phyloP scores from a whole-genome alignment of 164 flowering plant species.

The Sedum album region DNA sequence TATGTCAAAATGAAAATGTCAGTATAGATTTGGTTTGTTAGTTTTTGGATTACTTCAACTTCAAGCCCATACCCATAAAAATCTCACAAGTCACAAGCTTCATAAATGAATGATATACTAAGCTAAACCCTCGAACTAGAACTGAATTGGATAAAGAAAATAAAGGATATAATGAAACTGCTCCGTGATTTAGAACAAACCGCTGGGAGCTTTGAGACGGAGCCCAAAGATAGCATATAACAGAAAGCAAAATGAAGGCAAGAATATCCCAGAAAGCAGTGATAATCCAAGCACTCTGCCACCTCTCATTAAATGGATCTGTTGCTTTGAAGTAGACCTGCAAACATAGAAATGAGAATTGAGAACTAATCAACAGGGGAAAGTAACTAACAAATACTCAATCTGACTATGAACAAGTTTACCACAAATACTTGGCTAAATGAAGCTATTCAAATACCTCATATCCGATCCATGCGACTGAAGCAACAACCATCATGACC shows the following conservation, averaged over 20 bases:
- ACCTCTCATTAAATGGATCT: constrained; percentile 85
- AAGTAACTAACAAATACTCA: neutral
- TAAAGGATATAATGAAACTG: neutral
- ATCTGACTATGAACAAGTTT: neutral
- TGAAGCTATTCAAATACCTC: constrained; percentile 45
- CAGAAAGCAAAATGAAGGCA: constrained; percentile 65
- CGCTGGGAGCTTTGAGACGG: constrained; percentile 88
- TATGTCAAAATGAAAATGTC: constrained; percentile 15
- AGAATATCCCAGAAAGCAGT: constrained; percentile 91
- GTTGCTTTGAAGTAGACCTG: constrained; percentile 95
- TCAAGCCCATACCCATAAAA: neutral
- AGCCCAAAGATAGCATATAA: constrained; percentile 92
- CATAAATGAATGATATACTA: neutral
- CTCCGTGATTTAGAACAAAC: constrained; percentile 20
- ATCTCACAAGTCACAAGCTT: no score
- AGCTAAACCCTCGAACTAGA: neutral
- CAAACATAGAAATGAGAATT: constrained; percentile 5
- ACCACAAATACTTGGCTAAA: neutral
- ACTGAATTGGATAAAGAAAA: no score
- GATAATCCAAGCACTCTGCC: constrained; percentile 97
- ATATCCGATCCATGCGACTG: constrained; percentile 84
- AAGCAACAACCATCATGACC: constrained; percentile 67
- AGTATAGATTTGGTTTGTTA: no score
- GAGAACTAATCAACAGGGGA: neutral
- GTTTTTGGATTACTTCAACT: neutral